phyloP scores from a whole-genome alignment of 345 rosid species.

The Cochlearia excelsa region DNA sequence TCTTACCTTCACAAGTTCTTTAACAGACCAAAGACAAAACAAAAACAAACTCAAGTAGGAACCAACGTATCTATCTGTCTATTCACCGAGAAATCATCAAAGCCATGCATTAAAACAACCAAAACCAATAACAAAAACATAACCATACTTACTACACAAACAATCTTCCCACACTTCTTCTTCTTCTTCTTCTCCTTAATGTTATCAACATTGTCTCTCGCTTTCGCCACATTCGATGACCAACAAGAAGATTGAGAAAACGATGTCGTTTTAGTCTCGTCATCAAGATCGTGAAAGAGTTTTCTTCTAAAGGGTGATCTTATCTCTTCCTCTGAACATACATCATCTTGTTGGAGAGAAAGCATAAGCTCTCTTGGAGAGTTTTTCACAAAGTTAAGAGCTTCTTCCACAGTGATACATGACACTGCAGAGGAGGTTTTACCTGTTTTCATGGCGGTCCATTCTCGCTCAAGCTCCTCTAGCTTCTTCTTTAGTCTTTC shows the following conservation, averaged over 20 bases:
- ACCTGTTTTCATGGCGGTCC: slow-evolving; percentile 42
- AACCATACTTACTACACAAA: not conserved
- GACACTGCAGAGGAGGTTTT: slow-evolving; percentile 31
- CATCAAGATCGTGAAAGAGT: slow-evolving; percentile 25
- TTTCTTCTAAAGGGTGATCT: slow-evolving; percentile 26
- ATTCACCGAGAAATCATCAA: slow-evolving; percentile 9
- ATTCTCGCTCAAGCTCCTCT: slow-evolving; percentile 38
- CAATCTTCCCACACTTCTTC: not conserved
- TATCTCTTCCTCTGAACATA: slow-evolving; percentile 9
- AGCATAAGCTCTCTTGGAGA: slow-evolving; percentile 52
- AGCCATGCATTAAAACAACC: slow-evolving; percentile 12
- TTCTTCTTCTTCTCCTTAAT: not conserved
- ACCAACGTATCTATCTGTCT: slow-evolving; percentile 22
- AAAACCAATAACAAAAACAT: slow-evolving; percentile 21
- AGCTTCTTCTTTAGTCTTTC: slow-evolving; percentile 31
- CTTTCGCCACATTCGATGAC: slow-evolving; percentile 27
- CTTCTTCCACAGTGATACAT: slow-evolving; percentile 31
- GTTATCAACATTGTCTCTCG: not conserved
- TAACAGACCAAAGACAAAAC: not conserved
- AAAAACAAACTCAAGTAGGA: slow-evolving; percentile 20
- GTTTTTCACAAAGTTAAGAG: slow-evolving; percentile 34
- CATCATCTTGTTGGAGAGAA: slow-evolving; percentile 40
- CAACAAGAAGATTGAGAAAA: not conserved
- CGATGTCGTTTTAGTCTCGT: not conserved
- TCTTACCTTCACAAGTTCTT: not conserved